phyloP scores from a whole-genome alignment of 768 basidiomycete species.

The Tephrocybe sp. region DNA sequence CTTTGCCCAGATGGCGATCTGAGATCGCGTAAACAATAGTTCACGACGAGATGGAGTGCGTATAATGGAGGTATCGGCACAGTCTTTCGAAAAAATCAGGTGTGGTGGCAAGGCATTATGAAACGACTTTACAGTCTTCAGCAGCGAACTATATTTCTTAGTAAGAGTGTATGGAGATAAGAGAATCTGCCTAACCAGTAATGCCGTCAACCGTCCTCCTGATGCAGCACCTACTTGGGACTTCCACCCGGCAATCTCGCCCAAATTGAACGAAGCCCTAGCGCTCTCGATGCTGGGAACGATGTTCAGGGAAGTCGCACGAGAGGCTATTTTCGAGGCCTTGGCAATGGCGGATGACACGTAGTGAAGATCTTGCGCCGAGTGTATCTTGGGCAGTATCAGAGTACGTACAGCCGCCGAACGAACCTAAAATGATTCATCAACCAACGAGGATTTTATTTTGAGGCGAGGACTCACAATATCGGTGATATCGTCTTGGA shows the following conservation, averaged over 20 bases:
- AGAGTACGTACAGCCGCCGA: constrained; percentile 54
- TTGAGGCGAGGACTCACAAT: constrained; percentile 42
- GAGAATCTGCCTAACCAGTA: constrained; percentile 52
- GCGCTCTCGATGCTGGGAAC: constrained; percentile 90
- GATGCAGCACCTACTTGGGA: constrained; percentile 43
- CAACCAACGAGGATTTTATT: neutral
- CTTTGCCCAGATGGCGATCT: constrained; percentile 79
- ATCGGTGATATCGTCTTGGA: constrained; percentile 59
- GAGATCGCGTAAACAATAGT: constrained; percentile 80
- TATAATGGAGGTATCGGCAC: constrained; percentile 83
- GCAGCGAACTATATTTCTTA: constrained; percentile 75
- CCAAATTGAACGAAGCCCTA: constrained; percentile 61
- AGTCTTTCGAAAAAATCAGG: constrained; percentile 52
- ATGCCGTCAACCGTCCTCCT: constrained; percentile 59
- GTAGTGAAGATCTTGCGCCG: constrained; percentile 59
- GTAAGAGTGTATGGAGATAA: neutral
- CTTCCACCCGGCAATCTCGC: constrained; percentile 71
- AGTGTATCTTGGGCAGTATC: constrained; percentile 86
- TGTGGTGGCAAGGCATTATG: neutral
- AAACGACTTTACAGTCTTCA: constrained; percentile 75
- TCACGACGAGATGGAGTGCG: constrained; percentile 76
- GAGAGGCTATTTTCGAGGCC: constrained; percentile 25
- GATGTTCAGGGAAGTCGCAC: constrained; percentile 45
- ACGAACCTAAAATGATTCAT: constrained; percentile 25
- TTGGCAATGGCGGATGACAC: constrained; percentile 51